Conservation (phyloP, 2,329 filamentous ascomycete species). For the Fusarium mexicanum region DNA sequence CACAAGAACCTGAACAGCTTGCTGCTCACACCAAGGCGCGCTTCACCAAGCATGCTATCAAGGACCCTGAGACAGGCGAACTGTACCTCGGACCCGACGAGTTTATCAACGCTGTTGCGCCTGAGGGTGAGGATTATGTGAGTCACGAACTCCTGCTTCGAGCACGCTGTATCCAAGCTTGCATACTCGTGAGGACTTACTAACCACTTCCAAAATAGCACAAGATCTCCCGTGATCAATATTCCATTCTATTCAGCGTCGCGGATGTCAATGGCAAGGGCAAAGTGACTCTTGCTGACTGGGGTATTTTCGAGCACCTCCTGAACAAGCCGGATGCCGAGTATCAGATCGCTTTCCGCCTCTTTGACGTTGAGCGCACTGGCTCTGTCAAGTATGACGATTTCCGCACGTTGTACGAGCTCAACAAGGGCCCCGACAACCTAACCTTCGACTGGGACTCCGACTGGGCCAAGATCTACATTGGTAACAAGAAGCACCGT, state of each 20-base stretch:
- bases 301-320: conserved; percentile 93
- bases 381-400: conserved; percentile 90
- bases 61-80: conserved; percentile 80
- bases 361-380: conserved; percentile 88
- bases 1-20: conserved; percentile 66
- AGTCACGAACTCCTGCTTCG: conserved; percentile 52
- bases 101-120: conserved; percentile 91
- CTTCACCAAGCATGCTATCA: conserved; percentile 80
- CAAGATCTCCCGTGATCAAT: conserved; percentile 97
- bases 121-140: conserved; percentile 89
- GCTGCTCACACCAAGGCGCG: conserved; percentile 79
- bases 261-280: conserved; percentile 83
- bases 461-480: conserved; percentile 95
- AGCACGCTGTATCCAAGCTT: conserved; percentile 2
- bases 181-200: conserved; percentile 4
- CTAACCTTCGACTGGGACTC: conserved; percentile 98
- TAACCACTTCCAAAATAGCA: conserved; percentile 66
- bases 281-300: conserved; percentile 82
- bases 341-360: conserved; percentile 97
- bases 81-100: conserved; percentile 83
- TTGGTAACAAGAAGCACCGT: conserved; percentile 85
- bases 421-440: conserved; percentile 84
- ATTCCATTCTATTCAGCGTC: conserved; percentile 90
- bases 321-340: conserved; percentile 95
- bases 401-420: conserved; percentile 85